A percentile compares a stretch with the other conserved stretches of the same genome.
These are phyloP conservation scores for Sclerotinia nivalis DNA, from an alignment of 2,329 filamentous ascomycete species.

Conservation along the genomic window DNA sequence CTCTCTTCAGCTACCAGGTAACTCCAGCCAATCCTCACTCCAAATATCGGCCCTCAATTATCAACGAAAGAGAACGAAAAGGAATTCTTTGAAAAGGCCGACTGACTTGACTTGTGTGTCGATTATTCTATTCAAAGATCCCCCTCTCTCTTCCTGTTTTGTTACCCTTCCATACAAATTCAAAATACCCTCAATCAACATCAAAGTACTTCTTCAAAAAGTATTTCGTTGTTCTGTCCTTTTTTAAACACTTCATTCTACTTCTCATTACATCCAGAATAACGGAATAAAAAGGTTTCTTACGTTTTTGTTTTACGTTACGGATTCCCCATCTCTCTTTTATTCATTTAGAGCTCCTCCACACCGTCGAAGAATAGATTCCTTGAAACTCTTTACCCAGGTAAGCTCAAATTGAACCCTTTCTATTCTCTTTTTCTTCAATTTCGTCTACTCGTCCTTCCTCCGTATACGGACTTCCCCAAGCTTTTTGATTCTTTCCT, in stretches of 20 bases:
- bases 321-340: slow-evolving; percentile 5
- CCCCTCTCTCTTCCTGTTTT: neutral
- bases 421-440: neutral
- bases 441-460: neutral
- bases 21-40: slow-evolving; percentile 13
- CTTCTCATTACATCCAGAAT: neutral
- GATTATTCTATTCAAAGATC: neutral
- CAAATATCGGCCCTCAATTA: slow-evolving; percentile 5
- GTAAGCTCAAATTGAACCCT: neutral
- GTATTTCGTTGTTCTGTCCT: neutral
- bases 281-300: neutral
- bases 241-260: neutral
- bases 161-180: neutral
- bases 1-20: neutral
- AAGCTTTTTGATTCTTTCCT: neutral
- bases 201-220: neutral
- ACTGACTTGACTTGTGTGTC: neutral
- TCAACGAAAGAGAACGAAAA: neutral
- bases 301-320: slow-evolving; percentile 17
- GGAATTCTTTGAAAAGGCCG: neutral
- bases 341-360: slow-evolving; percentile 3
- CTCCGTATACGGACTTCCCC: slow-evolving; percentile 25
- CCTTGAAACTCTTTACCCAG: slow-evolving; percentile 2
- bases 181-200: slow-evolving; percentile 7
- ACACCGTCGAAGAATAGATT: slow-evolving; percentile 3